phyloP scores from a whole-genome alignment of 2,329 filamentous ascomycete genomes.

The Aureobasidium mangrovei region DNA sequence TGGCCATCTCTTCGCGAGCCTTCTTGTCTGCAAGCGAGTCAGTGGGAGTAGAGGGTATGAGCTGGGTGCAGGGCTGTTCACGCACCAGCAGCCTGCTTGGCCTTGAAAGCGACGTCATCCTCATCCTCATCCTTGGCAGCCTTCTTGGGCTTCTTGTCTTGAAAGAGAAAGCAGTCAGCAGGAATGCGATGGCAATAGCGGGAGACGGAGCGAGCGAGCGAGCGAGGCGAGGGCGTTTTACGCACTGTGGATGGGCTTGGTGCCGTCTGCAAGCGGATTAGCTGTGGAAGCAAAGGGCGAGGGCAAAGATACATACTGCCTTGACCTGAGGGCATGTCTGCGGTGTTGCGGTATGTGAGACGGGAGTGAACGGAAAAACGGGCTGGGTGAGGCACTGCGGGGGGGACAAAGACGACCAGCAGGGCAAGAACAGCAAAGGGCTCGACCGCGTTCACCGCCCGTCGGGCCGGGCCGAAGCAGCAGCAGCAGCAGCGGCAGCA shows the following conservation, averaged over 20 bases:
- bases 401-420: background rate
- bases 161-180: background rate
- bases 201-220: background rate
- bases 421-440: background rate
- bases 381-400: background rate
- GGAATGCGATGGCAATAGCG: too few relatives aligned
- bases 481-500: too few relatives aligned
- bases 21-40: constrained; percentile 46
- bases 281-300: background rate
- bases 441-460: too few relatives aligned
- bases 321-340: constrained; percentile 42
- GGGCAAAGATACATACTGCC: constrained; percentile 32
- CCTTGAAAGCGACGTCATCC: constrained; percentile 71
- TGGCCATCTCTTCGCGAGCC: constrained; percentile 70
- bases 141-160: constrained; percentile 75
- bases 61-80: background rate
- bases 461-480: too few relatives aligned
- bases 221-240: background rate
- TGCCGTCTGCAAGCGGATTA: constrained; percentile 33
- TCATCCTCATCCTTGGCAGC: constrained; percentile 72
- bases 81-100: constrained; percentile 79
- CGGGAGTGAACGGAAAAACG: background rate
- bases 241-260: constrained; percentile 43
- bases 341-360: constrained; percentile 8
- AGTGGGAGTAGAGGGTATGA: constrained; percentile 1